These are phyloP conservation scores for Xylaria sp. DNA, from an alignment of 2,329 filamentous ascomycete species.

Conservation along the genomic window DNA sequence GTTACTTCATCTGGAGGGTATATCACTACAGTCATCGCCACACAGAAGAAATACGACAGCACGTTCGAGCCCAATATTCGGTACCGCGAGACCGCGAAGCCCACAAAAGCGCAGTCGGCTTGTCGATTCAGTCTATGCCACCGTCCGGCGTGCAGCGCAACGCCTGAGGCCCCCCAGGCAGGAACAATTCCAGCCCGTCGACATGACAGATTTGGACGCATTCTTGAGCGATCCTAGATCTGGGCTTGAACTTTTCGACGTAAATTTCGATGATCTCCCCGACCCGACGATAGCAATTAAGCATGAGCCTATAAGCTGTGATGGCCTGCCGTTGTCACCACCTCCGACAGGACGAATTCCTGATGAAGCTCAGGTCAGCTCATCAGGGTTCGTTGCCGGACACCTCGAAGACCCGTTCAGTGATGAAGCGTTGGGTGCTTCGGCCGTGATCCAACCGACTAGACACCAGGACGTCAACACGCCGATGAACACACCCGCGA, in stretches of 20 bases:
- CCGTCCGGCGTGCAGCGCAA: slow-evolving; percentile 43
- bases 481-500: slow-evolving; percentile 42
- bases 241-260: slow-evolving; percentile 25
- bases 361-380: slow-evolving; percentile 31
- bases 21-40: slow-evolving; percentile 52
- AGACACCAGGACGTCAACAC: slow-evolving; percentile 34
- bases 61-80: slow-evolving; percentile 42
- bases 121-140: slow-evolving; percentile 44
- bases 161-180: slow-evolving; percentile 37
- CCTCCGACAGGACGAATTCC: slow-evolving; percentile 46
- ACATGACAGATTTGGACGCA: slow-evolving; percentile 31
- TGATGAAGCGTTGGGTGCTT: slow-evolving; percentile 37
- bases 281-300: slow-evolving; percentile 30
- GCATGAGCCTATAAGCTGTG: slow-evolving; percentile 39
- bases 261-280: slow-evolving; percentile 34
- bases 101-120: slow-evolving; percentile 45
- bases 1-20: slow-evolving; percentile 58
- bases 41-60: slow-evolving; percentile 42
- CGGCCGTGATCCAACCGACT: slow-evolving; percentile 27
- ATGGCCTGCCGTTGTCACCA: slow-evolving; percentile 46
- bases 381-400: slow-evolving; percentile 44
- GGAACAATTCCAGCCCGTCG: slow-evolving; percentile 22
- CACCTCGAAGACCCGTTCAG: slow-evolving; percentile 48
- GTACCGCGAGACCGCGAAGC: slow-evolving; percentile 42
- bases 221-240: slow-evolving; percentile 29